Base-by-base conservation (phyloP, 2,329 filamentous ascomycete species). In the Fusarium pseudograminearum region DNA sequence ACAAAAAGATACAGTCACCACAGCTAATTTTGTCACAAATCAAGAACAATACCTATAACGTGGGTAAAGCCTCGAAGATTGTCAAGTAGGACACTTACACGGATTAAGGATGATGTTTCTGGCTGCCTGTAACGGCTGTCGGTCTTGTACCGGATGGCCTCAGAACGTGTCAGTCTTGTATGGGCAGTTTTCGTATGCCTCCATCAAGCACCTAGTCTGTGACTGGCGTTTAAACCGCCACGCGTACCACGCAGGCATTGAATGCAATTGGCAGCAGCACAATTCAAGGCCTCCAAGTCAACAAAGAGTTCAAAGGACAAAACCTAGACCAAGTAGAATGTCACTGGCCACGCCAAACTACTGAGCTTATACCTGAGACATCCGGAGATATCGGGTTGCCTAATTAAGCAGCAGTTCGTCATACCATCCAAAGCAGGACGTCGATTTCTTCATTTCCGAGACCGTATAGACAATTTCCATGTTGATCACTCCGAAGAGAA, bases 211-310 rank as follows among this genome's bases (percentile, higher is more conserved):
- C 69, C 55, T 62, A 48, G 18, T 18, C 47, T 46, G 41, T 71
- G 72, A 65, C 72, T 71, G 67, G 73, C 50, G 57, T 54, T 45
- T 31, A 31, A 20, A n/a, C 28, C 45, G 42, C 54, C 67, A 57
- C 51, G 53, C 52, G 56, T 52, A 47, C 53, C n/a, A 61, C 42
- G 34, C 28, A 47, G 57, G 16, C 18, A 36, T 20, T 44, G 30
- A 55, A 51, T 34, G 30, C 31, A 16, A 3, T n/a, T 38, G 58
- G 44, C 26, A 42, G 12, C 44, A 31, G 5, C 44, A 48, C 57
- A 56, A 42, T 34, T n/a, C 28, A 30, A 26, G 14, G 24, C 18
- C 5, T 52, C 24, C 14, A 28, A 28, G 15, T 56, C 42, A 42
- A 34, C 28, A 28, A 44, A 42, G 44, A 28, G 28, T 33, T 30